Conservation (phyloP, 768 basidiomycete genomes). For the Leccinum uliginosum region DNA sequence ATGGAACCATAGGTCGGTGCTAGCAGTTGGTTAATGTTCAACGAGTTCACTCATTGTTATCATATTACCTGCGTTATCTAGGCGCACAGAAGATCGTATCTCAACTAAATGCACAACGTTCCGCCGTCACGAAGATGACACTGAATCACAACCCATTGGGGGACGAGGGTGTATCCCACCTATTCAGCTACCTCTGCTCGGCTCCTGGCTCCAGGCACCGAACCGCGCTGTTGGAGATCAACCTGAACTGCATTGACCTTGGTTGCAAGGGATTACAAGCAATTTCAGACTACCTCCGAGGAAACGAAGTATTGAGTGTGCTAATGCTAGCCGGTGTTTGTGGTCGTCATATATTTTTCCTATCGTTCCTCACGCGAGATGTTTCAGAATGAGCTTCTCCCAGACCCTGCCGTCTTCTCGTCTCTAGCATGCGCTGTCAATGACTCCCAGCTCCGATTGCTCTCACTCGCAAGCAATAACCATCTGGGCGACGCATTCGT, state of each 20-base stretch:
- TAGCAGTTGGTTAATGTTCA: neutral
- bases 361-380: constrained; percentile 8
- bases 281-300: constrained; percentile 47
- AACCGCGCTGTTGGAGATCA: constrained; percentile 44
- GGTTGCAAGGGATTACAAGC: constrained; percentile 50
- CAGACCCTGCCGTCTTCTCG: constrained; percentile 32
- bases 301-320: constrained; percentile 40
- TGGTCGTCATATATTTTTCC: constrained; percentile 1
- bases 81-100: constrained; percentile 53
- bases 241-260: constrained; percentile 50
- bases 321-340: constrained; percentile 56
- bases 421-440: constrained; percentile 50
- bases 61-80: constrained; percentile 20
- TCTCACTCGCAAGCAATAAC: constrained; percentile 50
- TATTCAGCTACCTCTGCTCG: constrained; percentile 56
- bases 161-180: constrained; percentile 48
- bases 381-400: constrained; percentile 39
- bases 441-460: constrained; percentile 43
- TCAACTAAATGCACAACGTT: constrained; percentile 39
- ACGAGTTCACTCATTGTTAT: neutral
- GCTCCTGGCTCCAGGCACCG: constrained; percentile 41
- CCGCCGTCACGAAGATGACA: constrained; percentile 44
- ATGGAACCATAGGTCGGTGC: constrained; percentile 19
- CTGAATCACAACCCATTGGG: constrained; percentile 55
- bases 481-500: constrained; percentile 47